These are phyloP conservation scores for Eucalyptus polybractea DNA, from an alignment of 345 rosid genomes.

Conservation along the genomic window DNA sequence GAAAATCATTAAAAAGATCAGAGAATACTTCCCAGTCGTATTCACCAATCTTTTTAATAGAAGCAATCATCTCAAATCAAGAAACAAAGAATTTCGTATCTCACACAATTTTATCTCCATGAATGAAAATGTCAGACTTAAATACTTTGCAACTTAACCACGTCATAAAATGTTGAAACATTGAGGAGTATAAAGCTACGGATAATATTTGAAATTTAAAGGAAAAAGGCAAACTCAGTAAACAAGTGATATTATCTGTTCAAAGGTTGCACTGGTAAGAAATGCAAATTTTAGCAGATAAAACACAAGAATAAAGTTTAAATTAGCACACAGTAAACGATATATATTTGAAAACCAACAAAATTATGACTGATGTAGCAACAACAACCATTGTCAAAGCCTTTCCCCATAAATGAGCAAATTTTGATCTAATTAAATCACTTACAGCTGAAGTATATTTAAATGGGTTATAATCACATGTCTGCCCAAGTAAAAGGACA, in stretches of 20 bases:
- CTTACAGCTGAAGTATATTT: background rate
- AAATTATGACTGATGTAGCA: background rate
- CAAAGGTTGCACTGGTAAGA: background rate
- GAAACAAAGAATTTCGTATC: background rate
- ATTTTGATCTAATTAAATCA: background rate
- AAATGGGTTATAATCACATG: background rate
- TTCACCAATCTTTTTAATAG: background rate
- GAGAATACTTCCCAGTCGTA: background rate
- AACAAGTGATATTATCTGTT: background rate
- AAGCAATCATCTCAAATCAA: background rate
- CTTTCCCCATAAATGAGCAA: background rate
- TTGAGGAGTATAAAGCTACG: background rate
- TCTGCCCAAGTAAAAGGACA: background rate
- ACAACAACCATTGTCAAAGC: background rate
- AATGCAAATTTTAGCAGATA: background rate
- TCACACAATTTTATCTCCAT: background rate
- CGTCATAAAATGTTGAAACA: background rate
- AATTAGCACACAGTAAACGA: background rate
- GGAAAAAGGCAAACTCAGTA: background rate
- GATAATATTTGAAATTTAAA: background rate
- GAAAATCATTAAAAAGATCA: background rate
- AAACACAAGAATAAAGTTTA: background rate
- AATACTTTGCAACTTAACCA: background rate
- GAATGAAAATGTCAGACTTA: background rate
- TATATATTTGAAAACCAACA: background rate